Base-by-base conservation (phyloP, 2,329 filamentous ascomycete genomes). In the Onygena corvina region DNA sequence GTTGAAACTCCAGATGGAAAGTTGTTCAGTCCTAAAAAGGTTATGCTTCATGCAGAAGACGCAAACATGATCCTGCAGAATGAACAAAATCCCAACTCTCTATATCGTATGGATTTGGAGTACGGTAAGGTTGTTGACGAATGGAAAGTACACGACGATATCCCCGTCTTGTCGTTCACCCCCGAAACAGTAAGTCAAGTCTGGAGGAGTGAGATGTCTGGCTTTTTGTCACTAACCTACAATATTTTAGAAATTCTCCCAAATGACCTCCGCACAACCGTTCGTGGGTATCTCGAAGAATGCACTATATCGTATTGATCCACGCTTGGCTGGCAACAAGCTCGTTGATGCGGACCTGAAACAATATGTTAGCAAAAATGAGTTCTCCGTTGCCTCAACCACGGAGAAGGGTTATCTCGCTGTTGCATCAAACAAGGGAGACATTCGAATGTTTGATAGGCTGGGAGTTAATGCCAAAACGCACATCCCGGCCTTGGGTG, bases 101-200 rank as follows among this genome's bases (percentile, higher is more conserved):
- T 98, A 1, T 98, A 89, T 65, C 86, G 86, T 40, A 96, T 98
- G 92, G 92, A 98, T 68, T 75, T 98, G 38, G 90, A 98, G 66
- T 93, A 93, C 58, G 92, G 92, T 57, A 96, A 95, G 70, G 86
- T 98, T 30, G 88, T 96, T 1, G 92, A 98, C 61, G 92, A 98
- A 67, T 98, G 92, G 92, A 94, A 94, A 59, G 78, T 98, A 11
- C 90, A 98, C 62, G 90, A 98, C 54, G 86, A 96, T 63, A 95
- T 98, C 49, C 83, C 86, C 0, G 86, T 96, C 53, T 81, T 86
- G 49, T 92, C 83, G 7, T 96, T 96, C 67, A 86, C 86, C 0
- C 92, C 92, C 0, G 89, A 95, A 66, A 94, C 83, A 52, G 76
- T 78, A 67, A 65, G 73, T 40, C 20, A 27, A 14, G 31, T n/a